phyloP scores from a whole-genome alignment of 2,329 filamentous ascomycete species.

The Aureobasidium sp. region DNA sequence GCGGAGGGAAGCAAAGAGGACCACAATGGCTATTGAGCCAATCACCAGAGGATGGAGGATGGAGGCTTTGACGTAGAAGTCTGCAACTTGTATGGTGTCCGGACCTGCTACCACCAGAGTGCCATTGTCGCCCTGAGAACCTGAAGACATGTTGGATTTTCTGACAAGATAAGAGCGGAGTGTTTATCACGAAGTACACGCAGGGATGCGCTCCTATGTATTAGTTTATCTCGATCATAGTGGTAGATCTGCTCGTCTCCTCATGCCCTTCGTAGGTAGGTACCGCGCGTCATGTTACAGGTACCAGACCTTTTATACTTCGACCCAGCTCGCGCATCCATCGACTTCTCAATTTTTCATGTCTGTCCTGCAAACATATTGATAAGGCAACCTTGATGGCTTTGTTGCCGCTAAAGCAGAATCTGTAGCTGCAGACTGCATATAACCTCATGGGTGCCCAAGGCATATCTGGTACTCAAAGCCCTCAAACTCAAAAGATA shows the following conservation, averaged over 20 bases:
- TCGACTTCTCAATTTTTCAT: not conserved
- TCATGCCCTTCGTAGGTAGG: not conserved
- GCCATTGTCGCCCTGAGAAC: not conserved
- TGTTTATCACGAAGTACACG: not conserved
- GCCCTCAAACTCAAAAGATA: not conserved
- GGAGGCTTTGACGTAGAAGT: not conserved
- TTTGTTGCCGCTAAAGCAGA: not conserved
- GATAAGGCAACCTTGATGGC: not conserved
- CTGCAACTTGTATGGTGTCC: not conserved
- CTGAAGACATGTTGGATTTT: not conserved
- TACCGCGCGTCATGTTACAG: not conserved
- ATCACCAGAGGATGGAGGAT: not conserved
- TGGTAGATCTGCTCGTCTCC: not conserved
- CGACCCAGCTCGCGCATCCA: no score
- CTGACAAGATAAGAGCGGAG: not conserved
- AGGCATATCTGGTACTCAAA: not conserved
- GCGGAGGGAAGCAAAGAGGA: not conserved
- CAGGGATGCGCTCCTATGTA: not conserved
- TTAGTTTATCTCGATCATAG: not conserved
- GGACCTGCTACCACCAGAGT: conserved; percentile 1
- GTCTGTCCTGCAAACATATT: not conserved
- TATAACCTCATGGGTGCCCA: not conserved
- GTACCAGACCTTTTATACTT: not conserved
- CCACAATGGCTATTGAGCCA: not conserved
- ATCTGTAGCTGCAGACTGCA: not conserved